Base-by-base conservation (phyloP, 2,329 filamentous ascomycete species). In the Paradendryphiella salina region DNA sequence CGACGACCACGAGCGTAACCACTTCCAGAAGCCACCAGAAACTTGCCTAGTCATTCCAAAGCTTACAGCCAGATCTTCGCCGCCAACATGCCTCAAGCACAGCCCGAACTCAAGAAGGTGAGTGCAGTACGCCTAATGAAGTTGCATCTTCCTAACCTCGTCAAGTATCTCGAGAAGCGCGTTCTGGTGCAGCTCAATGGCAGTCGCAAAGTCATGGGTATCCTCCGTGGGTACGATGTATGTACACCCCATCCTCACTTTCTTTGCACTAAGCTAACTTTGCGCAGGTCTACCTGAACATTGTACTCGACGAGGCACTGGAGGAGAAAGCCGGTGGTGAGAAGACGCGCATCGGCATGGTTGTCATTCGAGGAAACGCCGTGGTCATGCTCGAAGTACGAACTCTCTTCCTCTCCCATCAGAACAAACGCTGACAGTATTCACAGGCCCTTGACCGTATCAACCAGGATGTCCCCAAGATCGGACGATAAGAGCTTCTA, bases 51-150 rank as follows among this genome's bases (percentile, higher is more conserved):
- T 9, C 35, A 42, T 38, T 15, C 17, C n/a, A 6, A 42, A 55
- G 31, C 38, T 42, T 20, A 41, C 8, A 28, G 23, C 23, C 34
- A 50, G 34, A 38, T 41, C 28, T 31, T 46, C 34, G 35, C 42
- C 37, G 38, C 54, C 79, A 88, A 81, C 63, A 99, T 99, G 94
- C 90, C 94, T 79, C 93, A 95, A 86, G 92, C 94, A 74, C 94
- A 97, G 79, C 94, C 94, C 68, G 95, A 99, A 80, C 85, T 99
- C 59, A 99, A 97, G 80, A 99, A 97, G 86, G 94, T 95, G 77
- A 71, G 60, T 48, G 23, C 9, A 8, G 43, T 20, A 31, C 18
- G 17, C 21, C 11, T 9, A 33, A 15, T 6, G 10, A 26, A 33
- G 28, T 28, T 46, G 17, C 46, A 35, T 18, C 13, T 33, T 34